phyloP scores from a whole-genome alignment of 2,329 filamentous ascomycete species.

The Huntiella omanensis region DNA sequence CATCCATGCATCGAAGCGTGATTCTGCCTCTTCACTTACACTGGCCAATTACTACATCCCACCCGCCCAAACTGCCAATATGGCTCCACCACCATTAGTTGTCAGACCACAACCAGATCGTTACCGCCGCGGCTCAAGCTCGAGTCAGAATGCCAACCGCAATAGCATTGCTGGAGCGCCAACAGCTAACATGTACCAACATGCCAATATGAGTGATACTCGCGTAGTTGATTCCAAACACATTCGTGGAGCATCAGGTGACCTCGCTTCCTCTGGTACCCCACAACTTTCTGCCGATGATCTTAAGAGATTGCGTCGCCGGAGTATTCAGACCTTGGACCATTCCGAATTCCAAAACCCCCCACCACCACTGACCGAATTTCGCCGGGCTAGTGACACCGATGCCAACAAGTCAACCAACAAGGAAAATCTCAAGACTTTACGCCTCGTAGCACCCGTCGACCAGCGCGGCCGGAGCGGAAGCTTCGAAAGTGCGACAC shows the following conservation, averaged over 20 bases:
- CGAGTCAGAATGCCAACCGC: slow-evolving; percentile 24
- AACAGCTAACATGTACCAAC: slow-evolving; percentile 13
- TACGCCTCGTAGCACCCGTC: slow-evolving; percentile 19
- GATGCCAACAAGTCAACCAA: slow-evolving; percentile 12
- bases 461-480: slow-evolving; percentile 27
- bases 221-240: slow-evolving; percentile 12
- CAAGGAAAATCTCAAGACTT: slow-evolving; percentile 21
- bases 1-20: slow-evolving; percentile 3
- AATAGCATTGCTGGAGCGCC: slow-evolving; percentile 16
- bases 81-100: slow-evolving; percentile 22
- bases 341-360: slow-evolving; percentile 22
- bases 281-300: slow-evolving; percentile 19
- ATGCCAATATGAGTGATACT: slow-evolving; percentile 14
- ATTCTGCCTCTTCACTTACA: slow-evolving; percentile 12
- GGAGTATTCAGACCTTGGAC: slow-evolving; percentile 57
- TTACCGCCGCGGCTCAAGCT: slow-evolving; percentile 47
- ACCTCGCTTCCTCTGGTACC: background rate
- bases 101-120: slow-evolving; percentile 57
- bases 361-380: slow-evolving; percentile 6
- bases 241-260: slow-evolving; percentile 4
- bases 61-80: slow-evolving; percentile 17
- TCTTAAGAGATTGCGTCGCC: slow-evolving; percentile 57
- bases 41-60: slow-evolving; percentile 15
- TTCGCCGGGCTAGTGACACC: slow-evolving; percentile 13
- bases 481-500: slow-evolving; percentile 47